phyloP scores from a whole-genome alignment of 2,329 filamentous ascomycete genomes.

The Juglanconis sp. region DNA sequence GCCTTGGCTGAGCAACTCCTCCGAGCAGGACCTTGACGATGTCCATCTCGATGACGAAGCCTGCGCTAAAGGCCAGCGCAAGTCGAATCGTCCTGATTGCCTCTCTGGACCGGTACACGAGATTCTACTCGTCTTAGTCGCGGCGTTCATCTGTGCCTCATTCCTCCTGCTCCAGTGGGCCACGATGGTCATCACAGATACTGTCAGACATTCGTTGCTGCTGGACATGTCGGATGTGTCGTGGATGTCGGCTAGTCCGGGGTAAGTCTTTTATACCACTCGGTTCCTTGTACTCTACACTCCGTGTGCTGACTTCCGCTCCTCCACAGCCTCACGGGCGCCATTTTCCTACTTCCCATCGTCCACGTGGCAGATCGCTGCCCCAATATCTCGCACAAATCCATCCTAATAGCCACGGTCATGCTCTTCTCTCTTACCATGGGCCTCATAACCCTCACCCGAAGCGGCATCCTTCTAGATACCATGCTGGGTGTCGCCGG shows the following conservation, averaged over 20 bases:
- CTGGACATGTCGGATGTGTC: not conserved
- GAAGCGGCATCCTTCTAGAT: constrained; percentile 28
- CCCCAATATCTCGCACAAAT: constrained; percentile 23
- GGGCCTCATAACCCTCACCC: constrained; percentile 26
- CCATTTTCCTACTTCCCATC: constrained; percentile 1
- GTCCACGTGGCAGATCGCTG: not conserved
- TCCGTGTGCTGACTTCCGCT: not conserved
- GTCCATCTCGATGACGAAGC: constrained; percentile 1
- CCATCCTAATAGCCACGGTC: constrained; percentile 28
- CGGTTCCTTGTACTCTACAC: not conserved
- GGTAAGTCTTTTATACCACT: not conserved
- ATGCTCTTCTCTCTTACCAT: constrained; percentile 27
- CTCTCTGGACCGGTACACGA: not conserved
- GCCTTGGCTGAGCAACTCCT: not conserved
- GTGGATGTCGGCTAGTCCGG: constrained; percentile 3
- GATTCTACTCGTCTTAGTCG: not conserved
- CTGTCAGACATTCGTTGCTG: constrained; percentile 1
- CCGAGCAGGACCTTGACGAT: not conserved
- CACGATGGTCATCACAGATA: constrained; percentile 3
- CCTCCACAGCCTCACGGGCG: not conserved
- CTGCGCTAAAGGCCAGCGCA: not conserved
- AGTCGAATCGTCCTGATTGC: not conserved
- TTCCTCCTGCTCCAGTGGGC: not conserved
- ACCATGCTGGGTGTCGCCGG: constrained; percentile 30
- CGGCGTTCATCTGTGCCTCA: not conserved